Conservation (phyloP, 2,329 filamentous ascomycete genomes). For the Zasmidium cellare region DNA sequence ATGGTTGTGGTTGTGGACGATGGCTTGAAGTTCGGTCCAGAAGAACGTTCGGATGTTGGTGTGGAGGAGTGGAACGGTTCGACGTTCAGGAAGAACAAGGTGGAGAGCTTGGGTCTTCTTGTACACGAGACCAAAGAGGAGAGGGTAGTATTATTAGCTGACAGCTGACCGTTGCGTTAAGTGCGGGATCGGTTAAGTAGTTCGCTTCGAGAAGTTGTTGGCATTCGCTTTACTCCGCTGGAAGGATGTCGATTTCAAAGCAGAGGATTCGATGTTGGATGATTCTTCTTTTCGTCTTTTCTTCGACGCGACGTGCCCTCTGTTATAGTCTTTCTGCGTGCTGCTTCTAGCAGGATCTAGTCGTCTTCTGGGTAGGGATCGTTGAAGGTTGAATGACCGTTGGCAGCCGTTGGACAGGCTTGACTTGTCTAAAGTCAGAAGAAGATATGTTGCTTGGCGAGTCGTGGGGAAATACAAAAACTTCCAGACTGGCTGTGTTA, state of each 20-base stretch:
- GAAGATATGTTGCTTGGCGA: not conserved
- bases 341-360: not conserved
- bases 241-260: not conserved
- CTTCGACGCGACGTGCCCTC: not conserved
- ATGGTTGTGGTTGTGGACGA: not conserved
- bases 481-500: not conserved
- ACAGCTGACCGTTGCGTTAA: not conserved
- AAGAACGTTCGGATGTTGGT: no score
- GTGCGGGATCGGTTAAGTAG: not conserved
- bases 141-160: not conserved
- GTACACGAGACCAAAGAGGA: not conserved
- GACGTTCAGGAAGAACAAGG: not conserved
- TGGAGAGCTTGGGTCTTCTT: not conserved
- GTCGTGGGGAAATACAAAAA: not conserved
- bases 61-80: not conserved
- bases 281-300: not conserved
- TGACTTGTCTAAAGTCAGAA: not conserved
- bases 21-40: not conserved
- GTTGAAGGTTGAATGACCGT: conserved; percentile 6
- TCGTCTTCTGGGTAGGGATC: conserved; percentile 1
- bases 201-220: not conserved
- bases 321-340: not conserved
- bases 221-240: conserved; percentile 38
- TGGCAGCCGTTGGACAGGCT: conserved; percentile 2
- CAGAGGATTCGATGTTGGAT: not conserved